Conservation (phyloP, 805 yeast genomes). For the Ogataea angusta region DNA sequence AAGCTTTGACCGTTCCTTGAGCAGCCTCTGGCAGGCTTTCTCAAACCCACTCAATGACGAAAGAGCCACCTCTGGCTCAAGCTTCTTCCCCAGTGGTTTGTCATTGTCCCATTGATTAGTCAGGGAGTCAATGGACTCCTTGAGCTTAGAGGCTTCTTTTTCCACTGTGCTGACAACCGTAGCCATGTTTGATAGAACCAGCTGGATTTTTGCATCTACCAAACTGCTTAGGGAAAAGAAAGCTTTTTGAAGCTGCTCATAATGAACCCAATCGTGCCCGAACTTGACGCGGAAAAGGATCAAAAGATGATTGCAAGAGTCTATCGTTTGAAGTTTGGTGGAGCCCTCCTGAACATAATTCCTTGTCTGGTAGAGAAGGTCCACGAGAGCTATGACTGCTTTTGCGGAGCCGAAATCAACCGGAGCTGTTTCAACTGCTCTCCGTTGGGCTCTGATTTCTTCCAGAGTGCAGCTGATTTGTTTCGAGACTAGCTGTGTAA, state of each 20-base stretch:
- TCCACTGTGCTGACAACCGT: slow-evolving; percentile 42
- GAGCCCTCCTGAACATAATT: slow-evolving; percentile 24
- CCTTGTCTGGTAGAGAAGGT: slow-evolving; percentile 35
- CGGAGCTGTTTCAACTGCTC: slow-evolving; percentile 35
- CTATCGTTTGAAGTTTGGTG: slow-evolving; percentile 19
- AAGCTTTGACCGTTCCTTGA: slow-evolving; percentile 21
- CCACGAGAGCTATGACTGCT: slow-evolving; percentile 37
- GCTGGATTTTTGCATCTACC: slow-evolving; percentile 29
- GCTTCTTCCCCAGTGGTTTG: slow-evolving; percentile 44
- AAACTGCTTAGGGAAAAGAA: slow-evolving; percentile 40
- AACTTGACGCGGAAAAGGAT: slow-evolving; percentile 44
- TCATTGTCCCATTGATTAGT: slow-evolving; percentile 45
- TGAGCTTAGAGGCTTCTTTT: slow-evolving; percentile 38
- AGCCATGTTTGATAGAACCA: slow-evolving; percentile 34
- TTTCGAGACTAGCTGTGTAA: slow-evolving; percentile 38
- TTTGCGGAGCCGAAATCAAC: slow-evolving; percentile 38
- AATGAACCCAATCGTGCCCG: slow-evolving; percentile 53
- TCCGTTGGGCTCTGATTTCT: slow-evolving; percentile 33
- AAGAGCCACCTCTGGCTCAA: slow-evolving; percentile 45
- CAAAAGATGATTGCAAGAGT: slow-evolving; percentile 29
- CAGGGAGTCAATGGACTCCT: slow-evolving; percentile 31
- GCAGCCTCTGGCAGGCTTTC: slow-evolving; percentile 10
- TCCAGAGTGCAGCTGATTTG: slow-evolving; percentile 31
- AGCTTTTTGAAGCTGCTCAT: slow-evolving; percentile 60
- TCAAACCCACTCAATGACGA: slow-evolving; percentile 31